Base-by-base conservation (phyloP, 2,329 filamentous ascomycete genomes). In the Tolypocladium ophioglossoides region DNA sequence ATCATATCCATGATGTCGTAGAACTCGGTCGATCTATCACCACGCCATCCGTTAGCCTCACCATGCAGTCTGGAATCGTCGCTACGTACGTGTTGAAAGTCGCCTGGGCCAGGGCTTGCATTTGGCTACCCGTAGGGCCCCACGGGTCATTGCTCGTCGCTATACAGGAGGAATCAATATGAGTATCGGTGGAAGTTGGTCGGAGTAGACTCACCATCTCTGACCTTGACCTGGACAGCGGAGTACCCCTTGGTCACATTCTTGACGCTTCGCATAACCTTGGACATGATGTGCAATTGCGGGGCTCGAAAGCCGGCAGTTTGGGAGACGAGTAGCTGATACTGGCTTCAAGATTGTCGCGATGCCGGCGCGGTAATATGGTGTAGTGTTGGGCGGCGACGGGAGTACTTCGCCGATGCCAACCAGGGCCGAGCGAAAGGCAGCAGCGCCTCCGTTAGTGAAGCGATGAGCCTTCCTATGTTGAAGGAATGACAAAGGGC, bases 1-100 rank as follows among this genome's bases (percentile, higher is more conserved):
- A 99, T 79, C 90, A 99, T 99, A 71, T 99, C 94, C 86, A 99
- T 96, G 65, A 99, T 96, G 70, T 99, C 92, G 76, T 96, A 96
- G 75, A 99, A 99, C 70, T 97, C 94, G 72, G 87, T 92, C 38
- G 91, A 91, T 68, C 92, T 95, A 60, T 44, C 56, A 35, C 48
- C 14, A 35, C 18, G 12, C 12, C 30, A 3, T n/a, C n/a, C 6
- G 51, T 55, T n/a, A 52, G 50, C 34, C 20, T n/a, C 3, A 20
- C 30, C 14, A 48, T 22, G 38, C 4, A 20, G 34, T 4, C 8
- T 18, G n/a, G 52, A 7, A 18, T 2, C n/a, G 32, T 27, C 52
- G n/a, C 20, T 39, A 73, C 86, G 66, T 85, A 96, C 92, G 89
- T 95, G 76, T 95, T 95, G 76, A 91, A 99, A 51, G 94, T 97